These are phyloP conservation scores for Aspergillus texensis DNA, from an alignment of 2,329 filamentous ascomycete species.

Conservation along the genomic window DNA sequence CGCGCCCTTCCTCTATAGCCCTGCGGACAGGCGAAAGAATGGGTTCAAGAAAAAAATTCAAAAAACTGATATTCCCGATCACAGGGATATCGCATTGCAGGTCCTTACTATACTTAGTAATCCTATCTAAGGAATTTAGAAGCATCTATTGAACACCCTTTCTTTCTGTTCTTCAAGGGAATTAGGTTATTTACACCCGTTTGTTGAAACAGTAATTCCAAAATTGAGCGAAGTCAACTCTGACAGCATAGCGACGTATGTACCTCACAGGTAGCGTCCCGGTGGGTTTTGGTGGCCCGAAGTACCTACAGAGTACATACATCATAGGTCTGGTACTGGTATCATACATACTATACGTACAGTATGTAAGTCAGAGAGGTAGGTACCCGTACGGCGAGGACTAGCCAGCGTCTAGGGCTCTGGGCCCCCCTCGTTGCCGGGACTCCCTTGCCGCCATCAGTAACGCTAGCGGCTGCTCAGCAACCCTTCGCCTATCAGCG, in stretches of 20 bases:
- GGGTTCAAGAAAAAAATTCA: background rate
- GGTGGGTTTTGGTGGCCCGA: background rate
- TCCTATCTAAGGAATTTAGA: too few relatives aligned
- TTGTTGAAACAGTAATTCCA: background rate
- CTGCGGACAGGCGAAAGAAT: background rate
- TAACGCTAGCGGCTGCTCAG: constrained; percentile 35
- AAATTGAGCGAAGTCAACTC: background rate
- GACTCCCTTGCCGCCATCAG: constrained; percentile 42
- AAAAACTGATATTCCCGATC: background rate
- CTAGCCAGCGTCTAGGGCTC: constrained; percentile 13
- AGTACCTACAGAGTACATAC: background rate
- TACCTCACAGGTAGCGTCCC: background rate
- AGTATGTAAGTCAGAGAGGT: constrained; percentile 3
- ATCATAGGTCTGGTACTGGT: background rate
- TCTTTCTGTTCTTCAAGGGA: background rate
- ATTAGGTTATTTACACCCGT: background rate
- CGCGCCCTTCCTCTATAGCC: background rate
- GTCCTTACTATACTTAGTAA: background rate
- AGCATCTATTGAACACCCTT: background rate
- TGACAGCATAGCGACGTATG: constrained; percentile 1
- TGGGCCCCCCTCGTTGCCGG: constrained; percentile 34
- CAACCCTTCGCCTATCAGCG: constrained; percentile 39
- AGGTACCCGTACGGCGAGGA: constrained; percentile 12
- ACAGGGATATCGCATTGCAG: background rate
- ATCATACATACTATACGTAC: constrained; percentile 12